Conservation (phyloP, 768 basidiomycete species). For the Gymnopilus junonius region DNA sequence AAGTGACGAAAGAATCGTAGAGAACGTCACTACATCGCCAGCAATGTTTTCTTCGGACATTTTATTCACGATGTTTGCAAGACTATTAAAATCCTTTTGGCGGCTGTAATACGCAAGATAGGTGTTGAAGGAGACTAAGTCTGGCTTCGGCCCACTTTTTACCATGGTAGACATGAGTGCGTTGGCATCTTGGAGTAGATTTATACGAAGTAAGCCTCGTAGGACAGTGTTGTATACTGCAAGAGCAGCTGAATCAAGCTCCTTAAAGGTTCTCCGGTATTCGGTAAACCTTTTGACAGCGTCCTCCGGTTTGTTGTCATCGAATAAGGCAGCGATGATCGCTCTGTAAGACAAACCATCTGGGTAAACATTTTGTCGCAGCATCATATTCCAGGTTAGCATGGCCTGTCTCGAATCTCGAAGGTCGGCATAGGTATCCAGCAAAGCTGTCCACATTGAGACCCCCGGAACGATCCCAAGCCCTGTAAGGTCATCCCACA, state of each 20-base stretch:
- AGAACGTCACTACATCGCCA: conserved; percentile 87
- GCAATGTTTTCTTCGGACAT: conserved; percentile 57
- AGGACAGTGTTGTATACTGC: conserved; percentile 78
- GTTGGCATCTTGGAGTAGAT: conserved; percentile 43
- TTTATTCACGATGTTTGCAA: conserved; percentile 60
- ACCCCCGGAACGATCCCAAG: conserved; percentile 55
- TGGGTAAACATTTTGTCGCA: conserved; percentile 55
- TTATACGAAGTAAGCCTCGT: conserved; percentile 60
- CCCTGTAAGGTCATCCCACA: conserved; percentile 71
- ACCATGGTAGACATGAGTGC: conserved; percentile 50
- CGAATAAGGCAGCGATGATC: conserved; percentile 65
- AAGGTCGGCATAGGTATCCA: conserved; percentile 62
- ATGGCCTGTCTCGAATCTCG: conserved; percentile 57
- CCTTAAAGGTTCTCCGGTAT: conserved; percentile 45
- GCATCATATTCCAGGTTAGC: conserved; percentile 68
- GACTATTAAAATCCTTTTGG: conserved; percentile 61
- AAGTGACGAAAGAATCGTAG: conserved; percentile 81
- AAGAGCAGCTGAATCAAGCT: conserved; percentile 31
- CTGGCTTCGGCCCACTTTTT: conserved; percentile 59
- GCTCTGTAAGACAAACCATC: conserved; percentile 71
- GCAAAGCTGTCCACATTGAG: conserved; percentile 71
- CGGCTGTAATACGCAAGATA: conserved; percentile 72
- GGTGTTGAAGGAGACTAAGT: conserved; percentile 81
- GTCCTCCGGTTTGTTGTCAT: conserved; percentile 50
- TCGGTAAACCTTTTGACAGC: conserved; percentile 55